phyloP scores from a whole-genome alignment of 331 rosid species.

The Saraca asoca region DNA sequence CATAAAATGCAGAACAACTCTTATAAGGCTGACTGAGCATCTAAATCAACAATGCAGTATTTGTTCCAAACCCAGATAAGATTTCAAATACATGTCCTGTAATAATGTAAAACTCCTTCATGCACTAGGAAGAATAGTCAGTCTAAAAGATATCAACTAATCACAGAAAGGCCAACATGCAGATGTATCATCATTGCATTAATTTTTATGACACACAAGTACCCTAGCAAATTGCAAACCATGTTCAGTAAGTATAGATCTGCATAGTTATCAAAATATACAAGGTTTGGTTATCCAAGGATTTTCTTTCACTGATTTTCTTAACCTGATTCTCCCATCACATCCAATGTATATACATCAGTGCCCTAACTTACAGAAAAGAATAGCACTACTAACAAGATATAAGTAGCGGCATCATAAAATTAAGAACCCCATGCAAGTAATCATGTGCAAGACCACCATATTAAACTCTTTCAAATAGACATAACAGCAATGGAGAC shows the following conservation, averaged over 20 bases:
- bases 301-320: background rate
- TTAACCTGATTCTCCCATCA: background rate
- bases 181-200: conserved; percentile 6
- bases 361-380: background rate
- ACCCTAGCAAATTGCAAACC: background rate
- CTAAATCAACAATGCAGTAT: conserved; percentile 16
- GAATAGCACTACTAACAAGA: background rate
- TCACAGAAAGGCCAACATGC: background rate
- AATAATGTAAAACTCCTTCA: conserved; percentile 13
- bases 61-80: background rate
- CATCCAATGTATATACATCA: background rate
- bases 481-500: conserved; percentile 4
- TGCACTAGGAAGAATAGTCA: conserved; percentile 16
- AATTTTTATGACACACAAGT: conserved; percentile 8
- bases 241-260: background rate
- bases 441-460: background rate
- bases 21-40: conserved; percentile 23
- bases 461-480: conserved; percentile 3
- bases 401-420: background rate
- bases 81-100: background rate
- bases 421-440: background rate
- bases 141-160: conserved; percentile 22
- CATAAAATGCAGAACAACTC: conserved; percentile 11
- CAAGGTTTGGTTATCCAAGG: background rate
- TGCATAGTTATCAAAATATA: background rate